phyloP scores from a whole-genome alignment of 805 yeast species.

The Sugiyamaella mastotermitis region DNA sequence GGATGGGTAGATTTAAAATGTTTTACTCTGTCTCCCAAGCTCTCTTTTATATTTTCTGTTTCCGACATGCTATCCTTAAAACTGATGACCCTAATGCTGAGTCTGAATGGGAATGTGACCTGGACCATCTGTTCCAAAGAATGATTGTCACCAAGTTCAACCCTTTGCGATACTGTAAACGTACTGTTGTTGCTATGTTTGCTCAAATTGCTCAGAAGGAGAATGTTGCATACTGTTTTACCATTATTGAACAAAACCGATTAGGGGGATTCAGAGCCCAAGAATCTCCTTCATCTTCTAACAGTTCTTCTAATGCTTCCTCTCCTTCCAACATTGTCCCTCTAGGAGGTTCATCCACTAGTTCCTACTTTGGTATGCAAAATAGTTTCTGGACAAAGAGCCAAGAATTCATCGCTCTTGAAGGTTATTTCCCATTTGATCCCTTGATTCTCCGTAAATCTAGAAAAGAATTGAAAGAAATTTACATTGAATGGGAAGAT shows the following conservation, averaged over 20 bases:
- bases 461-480: slow-evolving; percentile 45
- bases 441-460: slow-evolving; percentile 71
- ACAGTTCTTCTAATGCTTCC: slow-evolving; percentile 1
- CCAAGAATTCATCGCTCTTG: slow-evolving; percentile 82
- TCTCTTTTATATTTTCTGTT: slow-evolving; percentile 83
- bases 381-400: slow-evolving; percentile 36
- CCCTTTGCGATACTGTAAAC: slow-evolving; percentile 89
- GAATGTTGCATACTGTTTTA: slow-evolving; percentile 87
- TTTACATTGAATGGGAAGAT: slow-evolving; percentile 79
- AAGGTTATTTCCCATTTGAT: slow-evolving; percentile 95
- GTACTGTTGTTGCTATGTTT: slow-evolving; percentile 87
- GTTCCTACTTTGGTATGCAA: slow-evolving; percentile 36
- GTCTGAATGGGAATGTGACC: slow-evolving; percentile 61
- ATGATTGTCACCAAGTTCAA: slow-evolving; percentile 83
- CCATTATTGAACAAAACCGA: slow-evolving; percentile 86
- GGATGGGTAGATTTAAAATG: slow-evolving; percentile 88
- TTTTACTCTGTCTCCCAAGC: slow-evolving; percentile 92
- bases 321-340: slow-evolving; percentile 28
- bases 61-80: slow-evolving; percentile 62
- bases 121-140: slow-evolving; percentile 84
- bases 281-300: slow-evolving; percentile 4
- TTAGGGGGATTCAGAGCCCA: slow-evolving; percentile 38
- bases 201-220: slow-evolving; percentile 88
- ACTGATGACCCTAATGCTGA: slow-evolving; percentile 26
- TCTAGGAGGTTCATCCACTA: slow-evolving; percentile 18